Evolutionary conservation across 2,329 filamentous ascomycete genomes (phyloP).

Genomic region (Pseudocercospora macadamiae): DNA sequence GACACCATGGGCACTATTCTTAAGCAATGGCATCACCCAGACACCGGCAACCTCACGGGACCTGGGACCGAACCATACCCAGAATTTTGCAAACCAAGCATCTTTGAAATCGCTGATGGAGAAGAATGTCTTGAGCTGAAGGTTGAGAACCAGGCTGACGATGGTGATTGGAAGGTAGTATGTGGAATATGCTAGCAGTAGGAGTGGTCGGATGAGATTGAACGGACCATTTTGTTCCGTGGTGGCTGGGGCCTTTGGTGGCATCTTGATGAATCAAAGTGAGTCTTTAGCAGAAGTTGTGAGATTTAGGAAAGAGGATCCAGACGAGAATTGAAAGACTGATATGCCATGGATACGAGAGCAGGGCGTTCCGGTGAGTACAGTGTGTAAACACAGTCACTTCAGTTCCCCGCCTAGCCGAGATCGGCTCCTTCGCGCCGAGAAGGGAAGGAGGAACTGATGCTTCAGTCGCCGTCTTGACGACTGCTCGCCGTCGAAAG

Average conservation of each 20-base stretch:
- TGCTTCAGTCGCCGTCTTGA: too few species aligned
- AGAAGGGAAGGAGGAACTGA: not conserved
- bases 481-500: too few species aligned
- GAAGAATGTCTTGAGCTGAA: conserved; percentile 32
- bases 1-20: conserved; percentile 53
- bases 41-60: conserved; percentile 49
- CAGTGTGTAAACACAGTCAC: not conserved
- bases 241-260: conserved; percentile 11
- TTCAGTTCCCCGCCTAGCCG: not conserved
- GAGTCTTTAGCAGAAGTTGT: not conserved
- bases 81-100: conserved; percentile 65
- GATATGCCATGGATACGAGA: not conserved
- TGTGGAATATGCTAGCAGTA: conserved; percentile 56
- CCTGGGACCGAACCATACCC: conserved; percentile 57
- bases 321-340: not conserved
- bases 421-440: not conserved
- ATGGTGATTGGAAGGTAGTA: conserved; percentile 58
- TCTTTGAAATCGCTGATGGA: conserved; percentile 40
- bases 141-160: conserved; percentile 39
- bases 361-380: not conserved
- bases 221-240: conserved; percentile 24
- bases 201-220: conserved; percentile 38
- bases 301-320: not conserved
- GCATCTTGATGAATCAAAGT: conserved; percentile 9
- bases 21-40: conserved; percentile 58